phyloP scores from a whole-genome alignment of 306 rosid species.

The Pyrus communis region DNA sequence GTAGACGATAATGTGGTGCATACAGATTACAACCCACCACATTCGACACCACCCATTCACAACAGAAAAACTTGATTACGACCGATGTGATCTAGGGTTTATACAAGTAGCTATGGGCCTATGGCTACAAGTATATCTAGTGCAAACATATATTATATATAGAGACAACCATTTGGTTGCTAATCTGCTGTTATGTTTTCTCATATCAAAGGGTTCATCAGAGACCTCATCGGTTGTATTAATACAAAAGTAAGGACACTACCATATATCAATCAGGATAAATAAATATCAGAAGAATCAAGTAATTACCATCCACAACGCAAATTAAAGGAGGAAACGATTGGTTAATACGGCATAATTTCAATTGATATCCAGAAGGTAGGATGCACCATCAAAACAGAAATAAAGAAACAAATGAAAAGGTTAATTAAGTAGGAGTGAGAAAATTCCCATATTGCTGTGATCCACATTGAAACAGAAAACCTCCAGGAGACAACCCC shows the following conservation, averaged over 20 bases:
- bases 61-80: conserved; percentile 3
- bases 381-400: not conserved
- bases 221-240: not conserved
- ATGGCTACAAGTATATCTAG: not conserved
- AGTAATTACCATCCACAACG: not conserved
- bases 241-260: no score
- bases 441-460: conserved; percentile 6
- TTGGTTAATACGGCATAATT: not conserved
- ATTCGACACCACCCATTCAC: conserved; percentile 30
- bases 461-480: conserved; percentile 12
- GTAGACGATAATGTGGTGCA: not conserved
- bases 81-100: not conserved
- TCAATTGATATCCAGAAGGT: not conserved
- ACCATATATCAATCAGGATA: no score
- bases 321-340: not conserved
- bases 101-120: not conserved
- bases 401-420: not conserved
- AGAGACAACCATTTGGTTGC: no score
- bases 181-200: not conserved
- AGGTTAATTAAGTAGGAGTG: conserved; percentile 38
- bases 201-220: not conserved
- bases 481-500: conserved; percentile 13
- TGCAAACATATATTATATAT: not conserved
- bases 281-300: not conserved
- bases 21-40: conserved; percentile 27